Base-by-base conservation (phyloP, 1,284 basidiomycete genomes). In the Ustilago bromivora region DNA sequence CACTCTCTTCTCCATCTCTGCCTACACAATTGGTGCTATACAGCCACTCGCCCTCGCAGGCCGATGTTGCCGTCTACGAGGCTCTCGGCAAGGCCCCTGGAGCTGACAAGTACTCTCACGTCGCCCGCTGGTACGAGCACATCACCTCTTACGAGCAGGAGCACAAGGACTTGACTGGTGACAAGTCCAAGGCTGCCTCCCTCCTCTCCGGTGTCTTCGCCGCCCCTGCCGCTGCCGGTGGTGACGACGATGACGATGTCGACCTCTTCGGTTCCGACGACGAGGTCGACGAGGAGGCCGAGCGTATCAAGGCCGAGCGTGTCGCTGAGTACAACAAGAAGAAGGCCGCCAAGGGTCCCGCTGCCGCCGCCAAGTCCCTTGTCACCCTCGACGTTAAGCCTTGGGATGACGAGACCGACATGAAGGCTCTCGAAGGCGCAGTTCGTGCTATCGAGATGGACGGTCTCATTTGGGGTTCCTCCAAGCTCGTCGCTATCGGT, bases 391-490 rank as follows among this genome's bases (percentile, higher is more conserved):
- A 98, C 82, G 95, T 99, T 78, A 99, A 98, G 89, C 96, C 96
- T 56, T 86, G 96, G 96, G 96, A 99, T 87, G 96, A 98, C 87
- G 95, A 98, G 90, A 99, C 96, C 71, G 94, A 98, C 89, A 95
- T 99, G 94, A 90, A 87, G 61, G 92, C 89, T 64, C 90, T 99
- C 81, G 96, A 99, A 88, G 88, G 89, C 49, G 84, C 89, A 51
- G 95, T 99, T 66, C 92, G 96, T 78, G 92, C 92, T 35, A 92
- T 99, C 84, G 91, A 95, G 88, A 89, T 91, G 89, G 92, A 94
- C 68, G 96, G 97, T 86, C 92, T 99, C 76, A 91, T 98, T 61
- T 99, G 97, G 96, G 95, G 95, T 67, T 75, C 79, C 58, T 79
- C 91, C 89, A 95, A 94, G 88, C 89, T 96, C 65, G 95, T 98